Evolutionary conservation across 129 eudicot genomes (phyloP).

Genomic region (Helianthus annuus): HanXRQr2.0-SUNRISE NC_035447.2:12816889-12817388

Average conservation of each 20-base stretch:
- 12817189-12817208: slow-evolving; percentile 98
- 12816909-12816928: no score
- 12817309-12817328: slow-evolving; percentile 89
- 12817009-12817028: no score
- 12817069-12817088: background rate
- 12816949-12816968: no score
- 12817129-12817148: slow-evolving; percentile 97
- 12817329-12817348: slow-evolving; percentile 98
- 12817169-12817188: slow-evolving; percentile 96
- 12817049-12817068: no score
- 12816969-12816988: no score
- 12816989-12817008: no score
- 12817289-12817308: background rate
- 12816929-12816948: no score
- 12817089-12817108: slow-evolving; percentile 63
- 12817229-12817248: slow-evolving; percentile 39
- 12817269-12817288: no score
- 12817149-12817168: slow-evolving; percentile 85
- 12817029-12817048: no score
- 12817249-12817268: no score
- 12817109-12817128: slow-evolving; percentile 69
- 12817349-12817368: slow-evolving; percentile 98
- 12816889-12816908: no score
- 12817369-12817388: slow-evolving; percentile 46
- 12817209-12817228: slow-evolving; percentile 91